Evolutionary conservation across 2,329 filamentous ascomycete genomes (phyloP), one percentile per base, ranked within the genome.

Genomic region (Phialophora expanda): DNA sequence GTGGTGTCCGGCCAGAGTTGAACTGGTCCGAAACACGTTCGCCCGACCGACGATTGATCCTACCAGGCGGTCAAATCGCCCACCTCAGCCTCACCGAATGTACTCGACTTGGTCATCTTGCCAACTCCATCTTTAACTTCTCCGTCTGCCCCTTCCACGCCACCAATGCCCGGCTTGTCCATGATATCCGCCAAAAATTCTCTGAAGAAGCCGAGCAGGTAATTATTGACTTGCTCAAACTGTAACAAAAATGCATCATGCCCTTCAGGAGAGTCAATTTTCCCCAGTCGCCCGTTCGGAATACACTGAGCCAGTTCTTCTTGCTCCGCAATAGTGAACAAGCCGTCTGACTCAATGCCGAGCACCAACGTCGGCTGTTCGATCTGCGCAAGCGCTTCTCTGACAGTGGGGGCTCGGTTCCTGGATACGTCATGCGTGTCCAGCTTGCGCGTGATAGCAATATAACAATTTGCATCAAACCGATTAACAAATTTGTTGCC

Each of bases 401-500:
- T 84, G 34, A 96, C 88, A 11, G 76, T 71, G 22, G 77, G 73
- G 20, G 80, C 81, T 4, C 94, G 89, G 75, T 89, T 87, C 28
- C 93, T 87, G 14, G 93, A 96, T 28, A 99, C 88, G 76, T 99
- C 95, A 78, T 99, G 95, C 0, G 95, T 98, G 76, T 99, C 95
- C 17, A 99, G 86, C 79, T 99, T 99, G 74, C 95, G 90, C 4
- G 95, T 98, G 78, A 99, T 97, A 71, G 95, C 93, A 72, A 99
- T 98, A 81, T 99, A 99, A 81, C 95, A 99, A 78, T 99, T 99
- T 74, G 93, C 92, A 78, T 99, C 95, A 77, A 98, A 99, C 9
- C 95, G 90, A 78, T 91, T 93, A 73, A 98, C 95, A 74, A 99
- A 99, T 78, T 99, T 99, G 73, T 90, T 87, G 63, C 93, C 94